Conservation (phyloP, 352 stramenopile species). For the Phytopythium boreale region DNA sequence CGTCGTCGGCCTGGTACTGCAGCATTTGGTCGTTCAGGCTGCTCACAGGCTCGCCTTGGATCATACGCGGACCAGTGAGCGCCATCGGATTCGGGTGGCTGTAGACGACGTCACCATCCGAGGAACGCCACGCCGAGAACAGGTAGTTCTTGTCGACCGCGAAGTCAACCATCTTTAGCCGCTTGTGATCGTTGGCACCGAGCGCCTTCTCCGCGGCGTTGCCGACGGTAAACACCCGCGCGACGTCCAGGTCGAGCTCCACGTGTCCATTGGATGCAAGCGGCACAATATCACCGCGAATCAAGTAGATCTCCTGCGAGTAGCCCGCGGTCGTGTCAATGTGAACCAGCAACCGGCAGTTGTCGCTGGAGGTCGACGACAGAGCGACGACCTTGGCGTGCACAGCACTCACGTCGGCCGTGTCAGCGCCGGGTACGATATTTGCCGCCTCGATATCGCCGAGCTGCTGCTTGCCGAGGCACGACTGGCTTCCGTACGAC, state of each 20-base stretch:
- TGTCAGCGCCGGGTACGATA: constrained; percentile 7
- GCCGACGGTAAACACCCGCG: constrained; percentile 51
- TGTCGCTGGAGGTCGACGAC: constrained; percentile 44
- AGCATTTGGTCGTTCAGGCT: constrained; percentile 67
- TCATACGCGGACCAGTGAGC: constrained; percentile 51
- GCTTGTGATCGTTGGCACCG: constrained; percentile 19
- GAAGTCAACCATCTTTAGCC: constrained; percentile 72
- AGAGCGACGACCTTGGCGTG: constrained; percentile 63
- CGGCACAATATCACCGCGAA: constrained; percentile 50
- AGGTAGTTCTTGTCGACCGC: constrained; percentile 61
- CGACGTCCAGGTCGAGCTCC: constrained; percentile 43
- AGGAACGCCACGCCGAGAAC: constrained; percentile 69
- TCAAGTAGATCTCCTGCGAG: constrained; percentile 56
- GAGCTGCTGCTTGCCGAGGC: constrained; percentile 61
- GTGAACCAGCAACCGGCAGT: constrained; percentile 63
- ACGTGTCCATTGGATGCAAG: constrained; percentile 19
- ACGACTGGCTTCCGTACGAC: constrained; percentile 66
- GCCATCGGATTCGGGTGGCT: constrained; percentile 71
- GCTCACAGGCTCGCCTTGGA: constrained; percentile 46
- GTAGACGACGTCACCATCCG: constrained; percentile 55
- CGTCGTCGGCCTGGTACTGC: constrained; percentile 55
- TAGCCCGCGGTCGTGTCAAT: constrained; percentile 52
- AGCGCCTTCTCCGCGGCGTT: not conserved
- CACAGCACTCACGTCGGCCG: constrained; percentile 27
- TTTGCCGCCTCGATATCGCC: constrained; percentile 8